Evolutionary conservation across 2,329 filamentous ascomycete genomes (phyloP).

Genomic region (Boeremia exigua): DNA sequence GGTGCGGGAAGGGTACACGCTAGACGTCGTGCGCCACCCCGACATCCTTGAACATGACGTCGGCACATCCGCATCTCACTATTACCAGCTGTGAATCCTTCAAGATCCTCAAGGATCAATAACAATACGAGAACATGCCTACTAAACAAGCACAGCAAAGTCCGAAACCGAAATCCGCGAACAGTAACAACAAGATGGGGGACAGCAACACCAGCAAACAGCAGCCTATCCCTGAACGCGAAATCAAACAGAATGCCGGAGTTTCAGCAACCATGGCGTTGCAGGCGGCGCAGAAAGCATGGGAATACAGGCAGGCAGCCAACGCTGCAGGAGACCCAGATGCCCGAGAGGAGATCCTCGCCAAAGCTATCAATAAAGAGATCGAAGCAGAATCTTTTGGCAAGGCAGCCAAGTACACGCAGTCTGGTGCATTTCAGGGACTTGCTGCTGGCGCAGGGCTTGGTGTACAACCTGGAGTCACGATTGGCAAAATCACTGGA

Average conservation of each 20-base stretch:
- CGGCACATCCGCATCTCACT: not conserved
- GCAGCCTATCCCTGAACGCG: constrained; percentile 40
- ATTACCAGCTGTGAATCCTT: constrained; percentile 7
- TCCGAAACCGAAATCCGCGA: constrained; percentile 9
- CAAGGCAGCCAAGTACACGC: constrained; percentile 50
- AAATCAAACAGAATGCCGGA: constrained; percentile 49
- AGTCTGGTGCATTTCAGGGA: constrained; percentile 49
- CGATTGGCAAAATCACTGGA: constrained; percentile 44
- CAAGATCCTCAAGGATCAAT: not conserved
- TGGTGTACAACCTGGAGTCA: constrained; percentile 45
- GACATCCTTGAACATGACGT: constrained; percentile 19
- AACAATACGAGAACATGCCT: not conserved
- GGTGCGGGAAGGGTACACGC: constrained; percentile 3
- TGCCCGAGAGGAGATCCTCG: constrained; percentile 48
- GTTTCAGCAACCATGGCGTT: constrained; percentile 48
- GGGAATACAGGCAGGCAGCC: constrained; percentile 49
- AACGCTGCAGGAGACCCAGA: constrained; percentile 48
- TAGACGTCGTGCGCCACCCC: constrained; percentile 10
- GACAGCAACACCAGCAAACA: constrained; percentile 15
- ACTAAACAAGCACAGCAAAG: constrained; percentile 10
- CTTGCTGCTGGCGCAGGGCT: constrained; percentile 49
- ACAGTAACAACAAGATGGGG: constrained; percentile 16
- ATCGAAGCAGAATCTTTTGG: constrained; percentile 51
- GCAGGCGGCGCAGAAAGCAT: constrained; percentile 47
- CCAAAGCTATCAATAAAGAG: constrained; percentile 50